Base-by-base conservation (phyloP, 768 basidiomycete genomes). In the Termitomyces sp. region DNA sequence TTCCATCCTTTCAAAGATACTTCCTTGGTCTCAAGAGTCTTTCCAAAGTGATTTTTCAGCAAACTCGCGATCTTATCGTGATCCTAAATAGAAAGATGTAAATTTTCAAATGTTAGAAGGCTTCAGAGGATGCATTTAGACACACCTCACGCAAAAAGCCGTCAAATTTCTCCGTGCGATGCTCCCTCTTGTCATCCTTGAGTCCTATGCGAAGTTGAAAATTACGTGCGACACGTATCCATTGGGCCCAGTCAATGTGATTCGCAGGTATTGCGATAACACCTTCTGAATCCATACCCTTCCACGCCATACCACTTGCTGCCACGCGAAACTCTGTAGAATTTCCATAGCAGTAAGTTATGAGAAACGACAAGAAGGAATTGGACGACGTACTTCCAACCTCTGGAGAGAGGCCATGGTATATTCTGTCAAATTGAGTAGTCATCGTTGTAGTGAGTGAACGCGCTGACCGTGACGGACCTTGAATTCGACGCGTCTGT, bases 1-100 rank as follows among this genome's bases (percentile, higher is more conserved):
- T 99, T 98, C 94, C 94, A 98, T 0, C 97, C 97, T 68, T 91
- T 94, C 68, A 95, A 83, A 12, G 91, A 86, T 17, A 86, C 79
- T 61, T 99, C 97, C 69, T 85, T 86, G 5, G 80, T 81, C 68
- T 98, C 97, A 23, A 98, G 76, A 3, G 89, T 83, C 56, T 96
- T 76, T 42, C 80, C 83, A 73, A 94, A 98, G 71, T 94, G 84
- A 59, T 89, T 90, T 72, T 96, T 95, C 61, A 97, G 72, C 42
- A 95, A 68, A 50, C 79, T 74, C 4, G 86, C 76, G n/a, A 98
- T 67, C 60, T 86, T 88, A 57, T 98, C 97, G 56, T 92, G 89
- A 70, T 99, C 96, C 92, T 97, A 64, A 25, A 35, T 8, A 52
- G n/a, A 55, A 14, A 27, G 41, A 32, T 9, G 43, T 55, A 23